Evolutionary conservation across 2,329 filamentous ascomycete species (phyloP), one percentile per base, ranked within the genome.

Genomic region (Scytalidium lignicola): DNA sequence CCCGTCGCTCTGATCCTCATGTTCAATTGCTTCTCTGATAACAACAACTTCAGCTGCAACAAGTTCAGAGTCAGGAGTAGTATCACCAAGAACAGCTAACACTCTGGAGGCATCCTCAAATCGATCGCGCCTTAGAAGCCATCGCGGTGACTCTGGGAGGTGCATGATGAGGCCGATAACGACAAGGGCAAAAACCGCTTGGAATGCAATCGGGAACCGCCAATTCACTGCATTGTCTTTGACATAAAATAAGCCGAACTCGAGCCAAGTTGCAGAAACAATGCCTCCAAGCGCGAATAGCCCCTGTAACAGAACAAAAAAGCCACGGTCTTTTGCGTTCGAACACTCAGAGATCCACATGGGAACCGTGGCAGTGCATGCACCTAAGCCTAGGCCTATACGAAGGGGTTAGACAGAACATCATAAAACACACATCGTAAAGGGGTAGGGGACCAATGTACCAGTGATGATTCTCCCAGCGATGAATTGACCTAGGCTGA

Each of bases 211-310:
- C 1, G 62, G 62, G 18, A 65, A 54, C 13, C 62, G 40, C 53
- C 53, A 47, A 18, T 69, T 61, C 26, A 74, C 68, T 19, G 70
- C 71, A 23, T 68, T 65, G 2, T 65, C 72, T 3, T 48, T 41
- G 15, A 71, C 70, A 53, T 75, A 78, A 6, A 72, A 75, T 49
- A 78, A 67, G 19, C 76, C 78, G 21, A 78, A 72, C 52, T 80
- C 77, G 47, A 81, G 70, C 78, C 78, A 82, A 62, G 80, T 80
- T 1, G 73, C 75, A 28, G 80, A 69, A 62, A 74, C 76, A 62
- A 80, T 74, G 40, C 77, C 77, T 21, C 69, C 67, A 0, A 74
- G 76, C 53, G 79, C 78, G 22, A 79, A 40, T 3, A 74, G 73
- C 13, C 76, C 76, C 32, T 47, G 45, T 20, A 48, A 23, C 37